A percentile compares a stretch with the other conserved stretches of the same genome.
Conservation (phyloP, 208 protist species). For the Endotrypanum monterogeii region DNA sequence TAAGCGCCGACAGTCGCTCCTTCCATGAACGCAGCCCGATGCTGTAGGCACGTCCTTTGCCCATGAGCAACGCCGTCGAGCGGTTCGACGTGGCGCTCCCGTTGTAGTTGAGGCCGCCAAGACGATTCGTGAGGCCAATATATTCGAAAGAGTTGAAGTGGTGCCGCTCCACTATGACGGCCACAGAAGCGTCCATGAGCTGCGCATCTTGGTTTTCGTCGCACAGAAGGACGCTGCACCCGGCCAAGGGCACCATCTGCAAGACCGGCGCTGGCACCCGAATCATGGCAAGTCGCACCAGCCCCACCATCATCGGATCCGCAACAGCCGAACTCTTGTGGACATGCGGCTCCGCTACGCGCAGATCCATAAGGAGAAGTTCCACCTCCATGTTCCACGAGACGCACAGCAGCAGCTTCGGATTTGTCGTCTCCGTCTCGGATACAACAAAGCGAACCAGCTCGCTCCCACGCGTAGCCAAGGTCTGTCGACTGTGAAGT, state of each 20-base stretch:
- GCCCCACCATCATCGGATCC: conserved; percentile 17
- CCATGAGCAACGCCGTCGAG: conserved; percentile 38
- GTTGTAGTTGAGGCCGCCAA: conserved; percentile 39
- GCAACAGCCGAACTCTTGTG: neutral
- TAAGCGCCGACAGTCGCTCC: conserved; percentile 55
- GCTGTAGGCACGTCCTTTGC: conserved; percentile 37
- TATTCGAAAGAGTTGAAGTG: conserved; percentile 39
- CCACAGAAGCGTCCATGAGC: conserved; percentile 60
- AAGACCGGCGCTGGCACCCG: conserved; percentile 38
- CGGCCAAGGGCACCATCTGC: conserved; percentile 46
- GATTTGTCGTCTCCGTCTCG: conserved; percentile 22
- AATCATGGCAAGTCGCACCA: conserved; percentile 40
- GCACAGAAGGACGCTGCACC: conserved; percentile 43
- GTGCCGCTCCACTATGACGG: conserved; percentile 58
- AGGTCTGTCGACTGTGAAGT: conserved; percentile 36
- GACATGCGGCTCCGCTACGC: conserved; percentile 8
- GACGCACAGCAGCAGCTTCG: conserved; percentile 49
- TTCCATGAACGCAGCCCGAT: conserved; percentile 69
- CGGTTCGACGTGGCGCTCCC: conserved; percentile 41
- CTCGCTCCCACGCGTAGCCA: conserved; percentile 32
- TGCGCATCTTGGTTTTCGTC: conserved; percentile 44
- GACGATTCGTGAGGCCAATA: conserved; percentile 30
- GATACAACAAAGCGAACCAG: conserved; percentile 50
- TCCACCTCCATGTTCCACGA: conserved; percentile 64
- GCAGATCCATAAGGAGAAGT: conserved; percentile 44